Evolutionary conservation across 352 stramenopile species (phyloP), one percentile per base, ranked within the genome.

Genomic region (Peronosclerospora sorghi): DNA sequence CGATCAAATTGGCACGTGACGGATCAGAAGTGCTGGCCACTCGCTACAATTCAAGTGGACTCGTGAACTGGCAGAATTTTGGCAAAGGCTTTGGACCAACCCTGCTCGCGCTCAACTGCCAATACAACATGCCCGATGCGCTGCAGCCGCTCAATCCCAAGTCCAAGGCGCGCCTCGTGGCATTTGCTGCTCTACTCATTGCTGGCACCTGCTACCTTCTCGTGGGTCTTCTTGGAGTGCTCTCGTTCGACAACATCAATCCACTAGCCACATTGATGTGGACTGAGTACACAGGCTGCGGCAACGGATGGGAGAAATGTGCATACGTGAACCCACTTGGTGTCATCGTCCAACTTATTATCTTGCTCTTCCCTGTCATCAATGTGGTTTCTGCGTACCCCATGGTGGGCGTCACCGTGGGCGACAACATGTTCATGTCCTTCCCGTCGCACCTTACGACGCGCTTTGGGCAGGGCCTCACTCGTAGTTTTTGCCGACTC

Each of bases 101-200:
- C 21, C 45, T 91, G 23, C 57, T 91, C n/a, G 79, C 79, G 20
- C 70, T 91, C 38, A 91, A 88, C 60, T 91, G 78, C 51, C 78
- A 91, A 56, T 88, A 87, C 68, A 88, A 88, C 59, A 88, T 91
- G 75, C 75, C 75, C 13, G 72, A 88, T 48, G 75, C 74, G 17
- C 52, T 91, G 24, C 78, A 91, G 63, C 71, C 75, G 29, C 60
- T 91, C n/a, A 56, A 83, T 32, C 65, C 67, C 15, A 91, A 91
- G 64, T 57, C 51, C 8, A 58, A 63, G 12, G 79, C 70, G 12
- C 72, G 74, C 24, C 57, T 67, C 15, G 73, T 89, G 21, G 72
- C 74, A 27, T 84, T 89, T 29, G 56, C 51, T 7, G 65, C 76
- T 23, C 53, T 91, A 24, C 40, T 81, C 6, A 72, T 89, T 45